Evolutionary conservation across 2,329 filamentous ascomycete genomes (phyloP).

Genomic region (Boeremia lycopersici): DNA sequence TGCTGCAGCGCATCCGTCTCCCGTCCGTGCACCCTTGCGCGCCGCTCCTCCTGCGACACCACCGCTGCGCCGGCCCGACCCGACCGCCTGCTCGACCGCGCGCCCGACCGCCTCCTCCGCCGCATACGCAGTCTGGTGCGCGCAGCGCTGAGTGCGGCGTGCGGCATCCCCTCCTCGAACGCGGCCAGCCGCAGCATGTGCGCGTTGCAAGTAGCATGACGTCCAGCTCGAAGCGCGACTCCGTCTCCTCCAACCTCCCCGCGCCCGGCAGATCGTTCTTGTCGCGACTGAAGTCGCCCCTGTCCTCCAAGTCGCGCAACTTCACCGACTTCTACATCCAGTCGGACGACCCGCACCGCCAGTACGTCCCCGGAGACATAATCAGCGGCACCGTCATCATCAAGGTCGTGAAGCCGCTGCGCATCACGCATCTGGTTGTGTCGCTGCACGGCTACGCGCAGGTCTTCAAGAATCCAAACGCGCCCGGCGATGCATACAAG

Average conservation of each 20-base stretch:
- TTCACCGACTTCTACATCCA: conserved; percentile 79
- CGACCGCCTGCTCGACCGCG: not conserved
- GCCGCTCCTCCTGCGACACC: not conserved
- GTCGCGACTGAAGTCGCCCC: conserved; percentile 62
- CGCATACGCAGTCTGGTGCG: conserved; percentile 5
- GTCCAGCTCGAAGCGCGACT: conserved; percentile 45
- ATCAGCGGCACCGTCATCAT: conserved; percentile 76
- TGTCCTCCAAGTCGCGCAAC: conserved; percentile 65
- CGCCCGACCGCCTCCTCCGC: not conserved
- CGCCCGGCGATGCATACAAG: conserved; percentile 61
- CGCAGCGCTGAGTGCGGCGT: conserved; percentile 10
- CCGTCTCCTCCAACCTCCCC: conserved; percentile 37
- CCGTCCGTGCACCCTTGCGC: conserved; percentile 1
- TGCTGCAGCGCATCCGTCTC: not conserved
- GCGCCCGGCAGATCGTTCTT: conserved; percentile 49
- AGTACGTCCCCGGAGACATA: conserved; percentile 75
- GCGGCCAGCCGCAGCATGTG: conserved; percentile 49
- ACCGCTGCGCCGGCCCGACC: not conserved
- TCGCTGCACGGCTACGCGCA: conserved; percentile 79
- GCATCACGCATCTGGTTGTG: conserved; percentile 81
- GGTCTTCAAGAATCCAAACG: conserved; percentile 74
- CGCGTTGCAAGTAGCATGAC: conserved; percentile 46
- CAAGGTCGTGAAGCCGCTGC: conserved; percentile 73
- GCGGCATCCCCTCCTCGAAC: conserved; percentile 19
- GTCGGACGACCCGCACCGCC: conserved; percentile 76